Conservation (phyloP, 352 stramenopile species). For the Phytophthora sp. region DNA sequence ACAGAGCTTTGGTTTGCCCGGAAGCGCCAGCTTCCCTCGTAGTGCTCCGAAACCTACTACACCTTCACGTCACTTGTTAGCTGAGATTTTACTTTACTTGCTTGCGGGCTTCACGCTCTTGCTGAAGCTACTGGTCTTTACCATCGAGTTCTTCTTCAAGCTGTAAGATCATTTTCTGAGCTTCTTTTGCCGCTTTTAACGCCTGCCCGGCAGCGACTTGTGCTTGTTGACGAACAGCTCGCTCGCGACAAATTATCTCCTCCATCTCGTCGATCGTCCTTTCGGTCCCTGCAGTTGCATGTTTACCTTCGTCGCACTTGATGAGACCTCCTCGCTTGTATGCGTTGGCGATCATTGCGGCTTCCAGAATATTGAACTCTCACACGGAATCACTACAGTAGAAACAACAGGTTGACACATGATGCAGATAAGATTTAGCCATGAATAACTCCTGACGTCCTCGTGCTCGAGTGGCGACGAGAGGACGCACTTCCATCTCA, state of each 20-base stretch:
- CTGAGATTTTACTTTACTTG: too few species aligned
- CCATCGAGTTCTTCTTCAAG: conserved; percentile 14
- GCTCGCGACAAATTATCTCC: conserved; percentile 9
- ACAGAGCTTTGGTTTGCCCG: too few species aligned
- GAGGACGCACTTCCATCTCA: neutral
- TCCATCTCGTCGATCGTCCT: conserved; percentile 10
- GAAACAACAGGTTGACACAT: neutral
- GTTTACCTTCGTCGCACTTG: neutral
- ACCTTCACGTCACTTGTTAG: too few species aligned
- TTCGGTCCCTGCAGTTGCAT: neutral
- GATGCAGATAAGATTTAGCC: neutral
- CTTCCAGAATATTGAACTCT: neutral
- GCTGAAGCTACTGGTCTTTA: conserved; percentile 10
- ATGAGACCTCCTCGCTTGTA: conserved; percentile 8
- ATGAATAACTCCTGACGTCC: conserved; percentile 1
- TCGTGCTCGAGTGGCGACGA: too few species aligned
- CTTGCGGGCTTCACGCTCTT: conserved; percentile 10
- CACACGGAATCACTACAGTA: neutral
- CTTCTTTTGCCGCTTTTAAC: conserved; percentile 17
- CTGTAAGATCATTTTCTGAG: conserved; percentile 16
- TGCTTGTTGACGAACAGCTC: conserved; percentile 15
- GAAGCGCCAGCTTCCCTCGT: too few species aligned
- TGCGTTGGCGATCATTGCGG: conserved; percentile 1
- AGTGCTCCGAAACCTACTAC: too few species aligned
- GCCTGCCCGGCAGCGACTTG: conserved; percentile 19